phyloP scores from a whole-genome alignment of 2,329 filamentous ascomycete species.

The Ophioceras dolichostomum region DNA sequence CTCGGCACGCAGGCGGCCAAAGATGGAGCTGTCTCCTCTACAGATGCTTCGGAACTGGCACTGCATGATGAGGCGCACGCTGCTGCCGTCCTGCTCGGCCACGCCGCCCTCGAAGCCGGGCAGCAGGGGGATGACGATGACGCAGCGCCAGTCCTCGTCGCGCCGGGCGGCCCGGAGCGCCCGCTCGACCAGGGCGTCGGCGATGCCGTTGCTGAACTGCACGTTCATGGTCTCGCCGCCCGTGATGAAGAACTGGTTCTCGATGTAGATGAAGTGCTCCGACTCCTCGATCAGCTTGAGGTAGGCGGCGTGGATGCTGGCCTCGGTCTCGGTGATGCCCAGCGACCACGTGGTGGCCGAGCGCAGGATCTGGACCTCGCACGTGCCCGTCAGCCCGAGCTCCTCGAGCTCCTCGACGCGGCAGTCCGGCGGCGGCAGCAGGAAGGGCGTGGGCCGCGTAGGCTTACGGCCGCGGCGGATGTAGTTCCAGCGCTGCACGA shows the following conservation, averaged over 20 bases:
- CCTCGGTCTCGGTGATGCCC: slow-evolving; percentile 75
- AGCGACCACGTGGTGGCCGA: slow-evolving; percentile 88
- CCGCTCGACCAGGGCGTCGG: slow-evolving; percentile 85
- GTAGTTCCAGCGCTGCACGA: slow-evolving; percentile 97
- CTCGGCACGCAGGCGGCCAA: slow-evolving; percentile 64
- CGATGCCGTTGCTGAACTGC: slow-evolving; percentile 84
- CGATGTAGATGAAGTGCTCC: slow-evolving; percentile 95
- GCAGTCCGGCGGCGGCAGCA: slow-evolving; percentile 88
- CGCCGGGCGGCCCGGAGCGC: slow-evolving; percentile 76
- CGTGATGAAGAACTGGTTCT: slow-evolving; percentile 97
- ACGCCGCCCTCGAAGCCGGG: slow-evolving; percentile 98
- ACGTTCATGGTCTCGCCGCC: slow-evolving; percentile 81
- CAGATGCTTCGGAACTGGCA: slow-evolving; percentile 96
- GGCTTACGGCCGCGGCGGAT: slow-evolving; percentile 86
- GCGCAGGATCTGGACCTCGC: slow-evolving; percentile 89
- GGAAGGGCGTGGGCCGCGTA: slow-evolving; percentile 82
- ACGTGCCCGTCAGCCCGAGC: slow-evolving; percentile 83
- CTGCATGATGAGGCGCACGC: slow-evolving; percentile 89
- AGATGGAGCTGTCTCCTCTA: slow-evolving; percentile 83
- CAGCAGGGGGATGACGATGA: slow-evolving; percentile 87
- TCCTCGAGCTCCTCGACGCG: slow-evolving; percentile 74
- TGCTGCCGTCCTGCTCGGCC: slow-evolving; percentile 85
- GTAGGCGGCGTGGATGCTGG: slow-evolving; percentile 94
- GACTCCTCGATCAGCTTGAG: slow-evolving; percentile 89
- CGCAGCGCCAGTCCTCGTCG: slow-evolving; percentile 79